Evolutionary conservation across 208 protist species (phyloP).

Genomic region (Trypanosoma caninum): DNA sequence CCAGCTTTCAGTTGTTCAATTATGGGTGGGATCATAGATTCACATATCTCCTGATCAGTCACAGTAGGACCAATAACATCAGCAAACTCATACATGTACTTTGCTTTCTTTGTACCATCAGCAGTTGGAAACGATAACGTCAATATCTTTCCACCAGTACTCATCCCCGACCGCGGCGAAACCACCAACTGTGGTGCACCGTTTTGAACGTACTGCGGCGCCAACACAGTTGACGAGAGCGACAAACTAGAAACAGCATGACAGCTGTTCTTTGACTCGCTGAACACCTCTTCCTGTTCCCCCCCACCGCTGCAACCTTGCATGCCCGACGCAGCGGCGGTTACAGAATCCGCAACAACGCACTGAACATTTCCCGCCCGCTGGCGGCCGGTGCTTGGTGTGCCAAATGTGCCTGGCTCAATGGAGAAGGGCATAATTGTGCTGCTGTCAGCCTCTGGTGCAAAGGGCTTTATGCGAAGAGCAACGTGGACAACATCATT

Average conservation of each 20-base stretch:
- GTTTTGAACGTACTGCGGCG: too few relatives aligned
- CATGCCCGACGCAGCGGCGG: background rate
- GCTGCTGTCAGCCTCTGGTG: background rate
- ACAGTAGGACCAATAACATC: constrained; percentile 46
- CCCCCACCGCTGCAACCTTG: background rate
- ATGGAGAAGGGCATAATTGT: constrained; percentile 14
- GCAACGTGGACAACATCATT: constrained; percentile 25
- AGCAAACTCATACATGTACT: constrained; percentile 54
- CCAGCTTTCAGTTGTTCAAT: constrained; percentile 49
- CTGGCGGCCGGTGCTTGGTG: constrained; percentile 6
- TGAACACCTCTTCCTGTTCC: background rate
- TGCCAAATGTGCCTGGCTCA: constrained; percentile 10
- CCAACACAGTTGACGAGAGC: background rate
- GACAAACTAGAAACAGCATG: background rate
- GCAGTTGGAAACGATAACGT: constrained; percentile 16
- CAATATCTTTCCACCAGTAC: constrained; percentile 14
- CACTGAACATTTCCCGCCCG: background rate
- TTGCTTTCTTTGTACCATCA: constrained; percentile 7
- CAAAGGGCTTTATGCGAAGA: constrained; percentile 19
- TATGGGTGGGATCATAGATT: constrained; percentile 45
- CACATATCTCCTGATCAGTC: constrained; percentile 51
- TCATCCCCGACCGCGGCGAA: background rate
- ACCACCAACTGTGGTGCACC: background rate
- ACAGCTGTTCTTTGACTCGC: background rate
- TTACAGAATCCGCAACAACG: background rate